A percentile compares a stretch with the other conserved stretches of the same genome.
phyloP scores from a whole-genome alignment of 306 rosid genomes.

The Cicer arietinum region DNA sequence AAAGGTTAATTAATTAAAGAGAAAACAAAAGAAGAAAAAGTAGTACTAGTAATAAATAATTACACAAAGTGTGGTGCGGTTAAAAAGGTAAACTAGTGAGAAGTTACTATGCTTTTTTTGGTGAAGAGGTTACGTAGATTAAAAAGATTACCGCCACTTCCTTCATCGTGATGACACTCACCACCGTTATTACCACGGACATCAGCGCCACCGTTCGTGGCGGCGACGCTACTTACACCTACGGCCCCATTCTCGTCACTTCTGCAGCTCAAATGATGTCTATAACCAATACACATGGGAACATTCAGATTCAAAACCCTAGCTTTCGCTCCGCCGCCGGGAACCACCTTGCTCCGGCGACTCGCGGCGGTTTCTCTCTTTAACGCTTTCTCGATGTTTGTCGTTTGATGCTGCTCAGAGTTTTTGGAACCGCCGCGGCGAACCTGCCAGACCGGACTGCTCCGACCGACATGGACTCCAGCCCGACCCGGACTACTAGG shows the following conservation, averaged over 20 bases:
- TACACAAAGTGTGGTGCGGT: not conserved
- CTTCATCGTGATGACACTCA: slow-evolving; percentile 45
- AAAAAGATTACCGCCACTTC: slow-evolving; percentile 68
- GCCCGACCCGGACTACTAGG: slow-evolving; percentile 85
- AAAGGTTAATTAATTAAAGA: slow-evolving; percentile 34
- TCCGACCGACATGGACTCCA: slow-evolving; percentile 84
- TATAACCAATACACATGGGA: slow-evolving; percentile 81
- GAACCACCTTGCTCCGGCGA: slow-evolving; percentile 55
- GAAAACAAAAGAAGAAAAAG: not conserved
- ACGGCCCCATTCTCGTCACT: slow-evolving; percentile 61
- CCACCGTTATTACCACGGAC: slow-evolving; percentile 29
- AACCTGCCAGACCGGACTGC: slow-evolving; percentile 94
- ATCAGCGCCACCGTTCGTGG: slow-evolving; percentile 13
- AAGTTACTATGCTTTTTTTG: slow-evolving; percentile 68
- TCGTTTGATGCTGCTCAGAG: slow-evolving; percentile 44
- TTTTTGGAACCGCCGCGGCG: slow-evolving; percentile 61
- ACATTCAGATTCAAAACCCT: slow-evolving; percentile 81
- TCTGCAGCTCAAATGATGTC: slow-evolving; percentile 70
- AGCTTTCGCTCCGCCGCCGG: slow-evolving; percentile 39
- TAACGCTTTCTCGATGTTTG: slow-evolving; percentile 44
- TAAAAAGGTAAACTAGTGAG: slow-evolving; percentile 47
- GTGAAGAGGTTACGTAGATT: slow-evolving; percentile 79
- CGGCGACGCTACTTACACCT: slow-evolving; percentile 29
- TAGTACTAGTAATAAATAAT: slow-evolving; percentile 2
- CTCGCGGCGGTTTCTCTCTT: slow-evolving; percentile 48